Conservation (phyloP, 2,329 filamentous ascomycete genomes). For the Clarireedia paspali region DNA sequence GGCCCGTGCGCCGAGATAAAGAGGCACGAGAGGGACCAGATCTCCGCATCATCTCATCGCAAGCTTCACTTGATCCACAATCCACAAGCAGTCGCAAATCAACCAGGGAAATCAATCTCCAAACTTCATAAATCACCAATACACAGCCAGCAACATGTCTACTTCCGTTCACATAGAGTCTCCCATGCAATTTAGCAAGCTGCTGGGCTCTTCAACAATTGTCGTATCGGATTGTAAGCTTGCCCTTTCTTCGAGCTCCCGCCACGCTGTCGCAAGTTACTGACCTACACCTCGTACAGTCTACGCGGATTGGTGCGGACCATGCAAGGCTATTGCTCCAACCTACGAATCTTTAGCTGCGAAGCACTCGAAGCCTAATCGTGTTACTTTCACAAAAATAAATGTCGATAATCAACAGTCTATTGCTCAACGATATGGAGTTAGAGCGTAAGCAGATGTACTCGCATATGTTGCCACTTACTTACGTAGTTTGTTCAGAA, state of each 20-base stretch:
- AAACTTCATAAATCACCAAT: background rate
- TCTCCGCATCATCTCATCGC: background rate
- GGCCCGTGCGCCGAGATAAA: conserved; percentile 4
- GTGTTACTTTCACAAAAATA: conserved; percentile 86
- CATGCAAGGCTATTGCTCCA: conserved; percentile 87
- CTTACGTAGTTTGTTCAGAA: conserved; percentile 35
- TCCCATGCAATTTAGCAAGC: conserved; percentile 59
- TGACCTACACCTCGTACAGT: conserved; percentile 42
- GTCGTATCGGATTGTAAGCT: conserved; percentile 84
- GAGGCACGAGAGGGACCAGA: conserved; percentile 7
- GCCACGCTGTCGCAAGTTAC: conserved; percentile 13
- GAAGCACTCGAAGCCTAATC: conserved; percentile 71
- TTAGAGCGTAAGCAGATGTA: conserved; percentile 55
- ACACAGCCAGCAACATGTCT: conserved; percentile 18
- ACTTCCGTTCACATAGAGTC: conserved; percentile 51
- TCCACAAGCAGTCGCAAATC: background rate
- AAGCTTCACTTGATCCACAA: too few species aligned
- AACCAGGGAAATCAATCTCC: background rate
- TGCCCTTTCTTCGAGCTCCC: conserved; percentile 16
- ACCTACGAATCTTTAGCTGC: conserved; percentile 77
- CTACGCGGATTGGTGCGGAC: conserved; percentile 91
- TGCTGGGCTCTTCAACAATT: conserved; percentile 66
- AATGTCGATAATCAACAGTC: conserved; percentile 78
- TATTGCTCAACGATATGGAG: conserved; percentile 68
- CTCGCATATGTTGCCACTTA: background rate